Base-by-base conservation (phyloP, 2,329 filamentous ascomycete genomes). In the Exophiala sideris region DNA sequence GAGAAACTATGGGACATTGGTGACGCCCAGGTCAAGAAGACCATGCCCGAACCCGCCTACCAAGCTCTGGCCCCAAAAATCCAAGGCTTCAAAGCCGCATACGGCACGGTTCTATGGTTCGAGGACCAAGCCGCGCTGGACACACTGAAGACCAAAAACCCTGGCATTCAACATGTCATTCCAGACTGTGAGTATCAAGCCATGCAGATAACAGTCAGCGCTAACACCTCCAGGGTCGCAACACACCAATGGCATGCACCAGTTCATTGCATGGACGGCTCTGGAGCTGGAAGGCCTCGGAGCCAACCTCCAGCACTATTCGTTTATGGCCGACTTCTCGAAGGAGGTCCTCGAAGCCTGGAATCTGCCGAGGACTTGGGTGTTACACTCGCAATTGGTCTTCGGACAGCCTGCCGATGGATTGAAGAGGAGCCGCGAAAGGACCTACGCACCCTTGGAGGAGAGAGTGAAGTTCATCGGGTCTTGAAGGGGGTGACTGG, bases 251-350 rank as follows among this genome's bases (percentile, higher is more conserved):
- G 42, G 41, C 20, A 52, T 52, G 49, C 42, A 45, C 10, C 41
- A 45, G 33, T 52, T 45, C 49, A 44, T 56, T 32, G 39, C 89
- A 62, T 95, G 91, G 91, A 85, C 85, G 14, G 88, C 86, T 2
- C 82, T 96, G 53, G 88, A 91, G 75, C 80, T 85, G 55, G 89
- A 94, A 69, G 90, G 90, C 20, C 81, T 95, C 51, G 90, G 89
- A 61, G 87, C 86, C 68, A 95, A 91, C 79, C 80, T 95, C 48
- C 91, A 95, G 80, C 91, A 96, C 77, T 95, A 95, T 79, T 92
- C 90, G 81, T 90, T 89, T 20, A 73, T 96, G 54, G 82, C 95
- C 63, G 67, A 70, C 33, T 66, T 71, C 47, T 48, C 68, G 9
- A 56, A 67, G 11, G 76, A 75, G 44, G 82, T 91, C 18, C 87